Percentiles rank a stretch among this genome's conserved stretches.
phyloP scores from a whole-genome alignment of 345 rosid genomes.

The Litchi chinensis region DNA sequence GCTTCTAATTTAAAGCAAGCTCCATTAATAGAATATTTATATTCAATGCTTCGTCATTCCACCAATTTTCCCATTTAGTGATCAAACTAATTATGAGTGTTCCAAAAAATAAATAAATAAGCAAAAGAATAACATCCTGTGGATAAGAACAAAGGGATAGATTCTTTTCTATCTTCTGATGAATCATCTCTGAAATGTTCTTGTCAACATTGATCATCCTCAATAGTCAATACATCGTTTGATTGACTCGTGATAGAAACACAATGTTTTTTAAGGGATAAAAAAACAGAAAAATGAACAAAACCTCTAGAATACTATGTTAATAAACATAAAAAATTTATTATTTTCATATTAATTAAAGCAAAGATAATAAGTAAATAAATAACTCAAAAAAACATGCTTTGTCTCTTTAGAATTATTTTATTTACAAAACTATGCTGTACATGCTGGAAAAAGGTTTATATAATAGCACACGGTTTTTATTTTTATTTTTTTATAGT shows the following conservation, averaged over 20 bases:
- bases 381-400: too few relatives aligned
- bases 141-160: background rate
- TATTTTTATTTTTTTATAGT: too few relatives aligned
- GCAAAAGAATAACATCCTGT: background rate
- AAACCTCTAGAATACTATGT: background rate
- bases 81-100: background rate
- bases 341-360: too few relatives aligned
- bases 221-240: background rate
- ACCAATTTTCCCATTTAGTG: background rate
- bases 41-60: background rate
- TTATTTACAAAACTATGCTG: too few relatives aligned
- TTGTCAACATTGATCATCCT: background rate
- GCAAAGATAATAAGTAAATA: background rate
- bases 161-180: background rate
- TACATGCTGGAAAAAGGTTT: too few relatives aligned
- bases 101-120: too few relatives aligned
- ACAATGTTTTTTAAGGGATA: background rate
- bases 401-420: too few relatives aligned
- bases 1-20: conserved; percentile 1
- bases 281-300: background rate
- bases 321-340: too few relatives aligned
- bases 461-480: too few relatives aligned
- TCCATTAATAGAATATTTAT: background rate
- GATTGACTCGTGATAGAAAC: background rate
- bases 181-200: background rate